Percentiles rank a stretch among this genome's conserved stretches.
These are phyloP conservation scores for Canariomyces notabilis DNA, from an alignment of 2,329 filamentous ascomycete genomes.

Conservation along the genomic window DNA sequence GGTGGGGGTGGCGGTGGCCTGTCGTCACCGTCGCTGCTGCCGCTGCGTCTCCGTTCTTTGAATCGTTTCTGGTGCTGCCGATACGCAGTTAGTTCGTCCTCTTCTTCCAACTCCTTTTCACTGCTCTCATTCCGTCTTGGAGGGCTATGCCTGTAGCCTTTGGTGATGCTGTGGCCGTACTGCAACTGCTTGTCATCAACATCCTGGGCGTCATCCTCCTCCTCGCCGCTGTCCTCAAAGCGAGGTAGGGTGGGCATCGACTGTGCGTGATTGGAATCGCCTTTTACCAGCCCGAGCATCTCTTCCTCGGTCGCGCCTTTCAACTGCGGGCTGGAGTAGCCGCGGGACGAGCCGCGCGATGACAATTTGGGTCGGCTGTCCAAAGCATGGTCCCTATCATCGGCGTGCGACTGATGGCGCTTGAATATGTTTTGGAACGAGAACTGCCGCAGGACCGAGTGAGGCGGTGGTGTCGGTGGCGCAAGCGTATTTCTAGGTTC, in stretches of 20 bases:
- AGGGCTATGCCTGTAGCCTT: constrained; percentile 24
- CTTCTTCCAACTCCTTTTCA: constrained; percentile 22
- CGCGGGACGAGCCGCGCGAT: constrained; percentile 34
- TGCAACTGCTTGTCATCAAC: constrained; percentile 29
- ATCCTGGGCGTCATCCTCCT: constrained; percentile 30
- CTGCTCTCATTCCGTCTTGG: constrained; percentile 29
- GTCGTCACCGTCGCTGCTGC: constrained; percentile 6
- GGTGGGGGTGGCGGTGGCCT: constrained; percentile 13
- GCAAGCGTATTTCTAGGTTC: constrained; percentile 28
- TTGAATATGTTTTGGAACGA: constrained; percentile 85
- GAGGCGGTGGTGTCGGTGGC: constrained; percentile 59
- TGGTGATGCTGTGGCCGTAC: constrained; percentile 41
- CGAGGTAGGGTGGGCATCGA: constrained; percentile 33
- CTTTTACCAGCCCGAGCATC: constrained; percentile 73
- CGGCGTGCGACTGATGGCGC: constrained; percentile 40
- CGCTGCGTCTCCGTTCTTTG: constrained; percentile 23
- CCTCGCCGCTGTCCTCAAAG: constrained; percentile 33
- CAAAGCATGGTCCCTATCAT: constrained; percentile 19
- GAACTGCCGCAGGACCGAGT: constrained; percentile 69
- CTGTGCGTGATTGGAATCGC: constrained; percentile 57
- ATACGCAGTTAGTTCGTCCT: constrained; percentile 24
- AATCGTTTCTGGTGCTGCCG: constrained; percentile 27
- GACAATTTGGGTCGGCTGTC: constrained; percentile 14
- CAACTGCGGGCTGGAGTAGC: constrained; percentile 37
- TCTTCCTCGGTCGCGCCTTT: constrained; percentile 74